A percentile compares a stretch with the other conserved stretches of the same genome.
Evolutionary conservation across 306 rosid genomes (phyloP).

Genomic region (Cicer chorassanicum): DNA sequence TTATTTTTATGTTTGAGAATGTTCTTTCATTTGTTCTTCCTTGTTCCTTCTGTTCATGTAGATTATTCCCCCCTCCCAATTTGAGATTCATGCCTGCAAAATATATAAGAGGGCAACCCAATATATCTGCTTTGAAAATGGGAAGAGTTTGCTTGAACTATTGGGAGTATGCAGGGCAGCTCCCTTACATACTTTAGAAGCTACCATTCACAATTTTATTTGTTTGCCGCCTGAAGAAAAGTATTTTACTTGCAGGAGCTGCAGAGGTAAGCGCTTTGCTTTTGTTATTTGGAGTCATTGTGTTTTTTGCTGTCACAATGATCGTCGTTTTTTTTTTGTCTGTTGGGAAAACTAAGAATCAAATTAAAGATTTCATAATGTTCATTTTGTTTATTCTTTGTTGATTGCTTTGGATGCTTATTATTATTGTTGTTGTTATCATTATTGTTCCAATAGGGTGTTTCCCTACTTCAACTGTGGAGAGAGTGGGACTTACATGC

Average conservation of each 20-base stretch:
- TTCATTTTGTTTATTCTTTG: constrained; percentile 12
- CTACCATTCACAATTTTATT: constrained; percentile 77
- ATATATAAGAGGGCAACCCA: constrained; percentile 91
- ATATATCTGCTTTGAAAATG: constrained; percentile 93
- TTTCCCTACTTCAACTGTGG: constrained; percentile 73
- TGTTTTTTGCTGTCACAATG: constrained; percentile 33
- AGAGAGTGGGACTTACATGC: constrained; percentile 74
- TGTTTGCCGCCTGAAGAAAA: constrained; percentile 69
- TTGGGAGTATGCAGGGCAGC: constrained; percentile 80
- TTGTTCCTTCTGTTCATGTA: constrained; percentile 42
- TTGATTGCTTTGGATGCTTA: constrained; percentile 38
- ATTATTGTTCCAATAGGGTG: constrained; percentile 54
- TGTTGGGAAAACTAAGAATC: neutral
- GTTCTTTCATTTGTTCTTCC: constrained; percentile 39
- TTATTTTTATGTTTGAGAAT: constrained; percentile 30
- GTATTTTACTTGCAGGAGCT: constrained; percentile 75
- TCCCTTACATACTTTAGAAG: constrained; percentile 73
- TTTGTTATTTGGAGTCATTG: constrained; percentile 13
- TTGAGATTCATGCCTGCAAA: constrained; percentile 98
- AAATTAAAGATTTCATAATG: neutral
- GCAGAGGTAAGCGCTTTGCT: constrained; percentile 73
- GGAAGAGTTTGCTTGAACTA: constrained; percentile 91
- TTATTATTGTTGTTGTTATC: neutral
- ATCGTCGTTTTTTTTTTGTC: neutral
- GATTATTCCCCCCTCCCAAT: constrained; percentile 93